These are phyloP conservation scores for Penicillium decumbens DNA, from an alignment of 2,329 filamentous ascomycete genomes.

Conservation along the genomic window DNA sequence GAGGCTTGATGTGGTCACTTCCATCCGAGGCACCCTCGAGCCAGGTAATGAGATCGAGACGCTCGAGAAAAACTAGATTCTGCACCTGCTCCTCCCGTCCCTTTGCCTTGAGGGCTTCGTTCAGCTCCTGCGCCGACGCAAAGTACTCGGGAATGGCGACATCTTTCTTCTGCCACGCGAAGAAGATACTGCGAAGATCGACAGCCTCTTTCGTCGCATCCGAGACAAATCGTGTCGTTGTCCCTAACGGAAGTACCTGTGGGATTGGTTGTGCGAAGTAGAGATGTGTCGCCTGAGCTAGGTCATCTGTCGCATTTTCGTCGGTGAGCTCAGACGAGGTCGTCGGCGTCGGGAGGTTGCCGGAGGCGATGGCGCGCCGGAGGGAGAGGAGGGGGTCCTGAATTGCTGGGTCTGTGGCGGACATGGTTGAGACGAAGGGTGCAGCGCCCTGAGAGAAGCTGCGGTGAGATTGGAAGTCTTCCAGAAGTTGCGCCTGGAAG, in stretches of 20 bases:
- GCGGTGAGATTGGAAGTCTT: slow-evolving; percentile 4
- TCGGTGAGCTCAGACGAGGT: slow-evolving; percentile 61
- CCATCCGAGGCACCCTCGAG: slow-evolving; percentile 84
- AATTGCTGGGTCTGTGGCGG: slow-evolving; percentile 48
- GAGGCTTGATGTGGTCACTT: slow-evolving; percentile 84
- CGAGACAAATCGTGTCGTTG: slow-evolving; percentile 82
- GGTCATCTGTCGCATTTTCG: slow-evolving; percentile 56
- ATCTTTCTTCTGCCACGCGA: slow-evolving; percentile 93
- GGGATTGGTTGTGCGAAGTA: slow-evolving; percentile 62
- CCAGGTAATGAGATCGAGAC: slow-evolving; percentile 88
- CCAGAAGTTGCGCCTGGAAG: slow-evolving; percentile 9
- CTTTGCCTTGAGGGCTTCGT: slow-evolving; percentile 61
- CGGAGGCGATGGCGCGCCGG: slow-evolving; percentile 72
- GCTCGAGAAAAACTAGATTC: slow-evolving; percentile 87
- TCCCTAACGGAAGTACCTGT: slow-evolving; percentile 63
- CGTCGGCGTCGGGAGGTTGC: slow-evolving; percentile 66
- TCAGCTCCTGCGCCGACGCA: slow-evolving; percentile 71
- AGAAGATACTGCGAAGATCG: slow-evolving; percentile 90
- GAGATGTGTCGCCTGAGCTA: slow-evolving; percentile 74
- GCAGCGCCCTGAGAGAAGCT: slow-evolving; percentile 19
- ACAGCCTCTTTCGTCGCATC: slow-evolving; percentile 61
- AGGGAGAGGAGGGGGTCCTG: slow-evolving; percentile 78
- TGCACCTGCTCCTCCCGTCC: slow-evolving; percentile 61
- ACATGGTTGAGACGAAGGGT: slow-evolving; percentile 44
- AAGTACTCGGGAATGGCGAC: slow-evolving; percentile 88